Base-by-base conservation (phyloP, 148 eudicot genomes). In the Limonium bicolor region DNA sequence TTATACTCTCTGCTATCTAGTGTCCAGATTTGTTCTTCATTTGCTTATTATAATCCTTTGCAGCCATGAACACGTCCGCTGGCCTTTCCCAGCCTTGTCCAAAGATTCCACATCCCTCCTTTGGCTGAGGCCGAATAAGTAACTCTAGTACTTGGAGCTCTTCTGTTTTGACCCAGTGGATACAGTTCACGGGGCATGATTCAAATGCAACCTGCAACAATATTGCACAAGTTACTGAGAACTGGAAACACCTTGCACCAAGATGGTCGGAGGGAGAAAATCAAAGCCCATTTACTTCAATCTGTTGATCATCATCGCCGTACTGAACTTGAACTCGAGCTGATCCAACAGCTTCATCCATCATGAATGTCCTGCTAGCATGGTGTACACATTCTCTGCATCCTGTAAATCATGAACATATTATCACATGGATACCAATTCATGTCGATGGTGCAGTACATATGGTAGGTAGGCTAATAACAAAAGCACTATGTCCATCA, bases 1-100 rank as follows among this genome's bases (percentile, higher is more conserved):
- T 15, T 3, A 20, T 40, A 40, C 44, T n/a, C n/a, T n/a, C n/a
- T n/a, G n/a, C 44, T 20, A 40, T 41, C 22, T 44, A 23, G 36
- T 50, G 29, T 41, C 23, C 46, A 7, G 38, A 56, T 44, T 63
- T 45, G n/a, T 51, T 49, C 38, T 66, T 36, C 15, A 41, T 32
- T 34, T 66, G 64, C 51, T 75, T 70, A 17, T 51, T 40, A 54
- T 55, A 71, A 36, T 63, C 55, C 35, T 67, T 55, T 22, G 74
- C 77, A 20, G 77, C 77, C 53, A 36, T 29, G 50, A 75, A 75
- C 20, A 75, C 64, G 28, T 71, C 58, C 27, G 51, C 56, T 20
- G 77, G 77, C 36, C 71, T 67, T 55, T 71, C 82, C 82, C 77
- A 75, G 33, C 77, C 77, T 54, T 75, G 82, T 38, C 77, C 82